Conservation (phyloP, 1,284 basidiomycete genomes). For the Cutaneotrichosporon spelunceum region DNA sequence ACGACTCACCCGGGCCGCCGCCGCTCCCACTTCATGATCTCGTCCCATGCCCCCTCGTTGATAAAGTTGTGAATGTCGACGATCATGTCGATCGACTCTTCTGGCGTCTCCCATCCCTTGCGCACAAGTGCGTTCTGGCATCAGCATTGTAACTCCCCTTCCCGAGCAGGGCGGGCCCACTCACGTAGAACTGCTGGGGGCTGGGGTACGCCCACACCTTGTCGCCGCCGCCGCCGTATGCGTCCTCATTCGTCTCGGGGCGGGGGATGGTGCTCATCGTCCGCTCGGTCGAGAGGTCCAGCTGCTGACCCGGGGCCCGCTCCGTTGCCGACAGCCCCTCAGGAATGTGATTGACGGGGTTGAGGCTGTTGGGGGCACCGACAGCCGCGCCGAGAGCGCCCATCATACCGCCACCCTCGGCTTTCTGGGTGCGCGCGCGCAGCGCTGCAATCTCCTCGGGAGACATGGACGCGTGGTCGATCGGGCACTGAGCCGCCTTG, state of each 20-base stretch:
- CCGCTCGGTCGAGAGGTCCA: slow-evolving; percentile 69
- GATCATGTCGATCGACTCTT: slow-evolving; percentile 94
- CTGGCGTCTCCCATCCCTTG: slow-evolving; percentile 97
- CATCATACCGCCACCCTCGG: slow-evolving; percentile 4
- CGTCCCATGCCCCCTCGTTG: slow-evolving; percentile 94
- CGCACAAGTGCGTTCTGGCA: slow-evolving; percentile 76
- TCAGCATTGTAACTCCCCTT: not conserved
- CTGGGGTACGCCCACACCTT: slow-evolving; percentile 91
- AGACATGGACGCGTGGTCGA: slow-evolving; percentile 21
- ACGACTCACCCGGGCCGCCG: slow-evolving; percentile 54
- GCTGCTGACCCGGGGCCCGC: slow-evolving; percentile 41
- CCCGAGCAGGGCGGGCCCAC: not conserved
- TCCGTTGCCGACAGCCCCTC: slow-evolving; percentile 58
- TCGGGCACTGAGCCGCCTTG: slow-evolving; percentile 21
- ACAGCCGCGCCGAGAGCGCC: slow-evolving; percentile 14
- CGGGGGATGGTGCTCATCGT: slow-evolving; percentile 83
- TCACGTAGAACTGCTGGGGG: slow-evolving; percentile 87
- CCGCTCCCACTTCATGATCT: slow-evolving; percentile 91
- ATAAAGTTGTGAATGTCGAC: slow-evolving; percentile 98
- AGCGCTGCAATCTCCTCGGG: slow-evolving; percentile 20
- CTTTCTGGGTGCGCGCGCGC: slow-evolving; percentile 45
- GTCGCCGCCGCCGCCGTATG: slow-evolving; percentile 40
- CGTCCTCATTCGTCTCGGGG: slow-evolving; percentile 50
- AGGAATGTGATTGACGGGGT: slow-evolving; percentile 90
- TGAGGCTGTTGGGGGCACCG: slow-evolving; percentile 51